Evolutionary conservation across 2,329 filamentous ascomycete species (phyloP).

Genomic region (Plectosphaerella cucumerina): DNA sequence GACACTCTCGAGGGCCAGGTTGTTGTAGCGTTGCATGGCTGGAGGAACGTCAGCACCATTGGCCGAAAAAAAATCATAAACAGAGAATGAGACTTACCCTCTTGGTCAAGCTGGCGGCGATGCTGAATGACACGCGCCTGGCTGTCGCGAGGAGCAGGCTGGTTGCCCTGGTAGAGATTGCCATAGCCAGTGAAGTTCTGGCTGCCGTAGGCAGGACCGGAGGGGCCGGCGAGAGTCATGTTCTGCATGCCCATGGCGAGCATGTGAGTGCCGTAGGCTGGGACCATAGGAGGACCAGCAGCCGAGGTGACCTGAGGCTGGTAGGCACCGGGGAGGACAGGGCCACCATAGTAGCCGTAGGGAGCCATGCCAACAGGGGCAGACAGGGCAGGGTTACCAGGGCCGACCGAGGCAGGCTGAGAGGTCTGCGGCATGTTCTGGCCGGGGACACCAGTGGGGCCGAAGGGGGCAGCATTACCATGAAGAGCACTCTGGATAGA

Average conservation of each 20-base stretch:
- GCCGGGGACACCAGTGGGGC: constrained; percentile 43
- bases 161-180: constrained; percentile 42
- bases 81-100: constrained; percentile 44
- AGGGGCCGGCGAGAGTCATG: constrained; percentile 43
- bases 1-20: constrained; percentile 76
- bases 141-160: constrained; percentile 58
- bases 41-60: constrained; percentile 21
- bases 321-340: constrained; percentile 66
- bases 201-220: constrained; percentile 42
- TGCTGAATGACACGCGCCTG: constrained; percentile 72
- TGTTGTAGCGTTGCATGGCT: constrained; percentile 78
- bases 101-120: constrained; percentile 69
- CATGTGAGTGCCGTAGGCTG: constrained; percentile 43
- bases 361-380: background rate
- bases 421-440: background rate
- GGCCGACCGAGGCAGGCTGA: background rate
- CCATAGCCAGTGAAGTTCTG: constrained; percentile 56
- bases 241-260: constrained; percentile 66
- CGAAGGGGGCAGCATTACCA: constrained; percentile 74
- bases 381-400: background rate
- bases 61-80: background rate
- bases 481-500: constrained; percentile 72
- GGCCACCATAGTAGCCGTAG: constrained; percentile 23
- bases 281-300: constrained; percentile 48
- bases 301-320: constrained; percentile 80